Evolutionary conservation across 345 rosid genomes (phyloP), one percentile per base, ranked within the genome.

Genomic region (Eutrema heterophyllum): DNA sequence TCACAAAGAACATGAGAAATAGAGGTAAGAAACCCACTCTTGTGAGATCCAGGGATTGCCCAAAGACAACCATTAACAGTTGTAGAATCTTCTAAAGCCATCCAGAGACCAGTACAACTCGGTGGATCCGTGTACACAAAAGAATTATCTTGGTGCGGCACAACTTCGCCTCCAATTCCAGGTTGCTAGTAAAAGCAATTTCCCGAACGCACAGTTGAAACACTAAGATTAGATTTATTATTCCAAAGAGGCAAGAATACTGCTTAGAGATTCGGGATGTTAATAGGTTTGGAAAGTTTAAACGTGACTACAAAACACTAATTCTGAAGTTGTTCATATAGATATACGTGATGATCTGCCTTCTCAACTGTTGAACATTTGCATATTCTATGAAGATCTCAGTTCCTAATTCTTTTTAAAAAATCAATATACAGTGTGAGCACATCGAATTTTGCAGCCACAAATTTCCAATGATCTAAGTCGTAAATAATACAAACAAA

Each of bases 21-120:
- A 40, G 50, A 79, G 69, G 40, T 12, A n/a, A 50, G 38, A 66
- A 63, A 16, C 29, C 6, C 73, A 95, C 99, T 83, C 85, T 85
- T 92, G 65, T 95, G 99, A 35, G 99, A 95, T 66, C 91, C 97
- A 67, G 99, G 96, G 78, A 92, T 90, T 64, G 96, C 98, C 99
- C 97, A 95, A 40, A 95, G 88, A 85, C 98, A 95, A 68, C 99
- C 96, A 58, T 95, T 92, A 64, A 74, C 51, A 33, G 73, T 68
- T 64, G 92, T 95, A 45, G 99, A 88, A 83, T 92, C 97, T 83
- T 92, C 99, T 57, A 95, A 83, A 64, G 99, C 99, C 64, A 90
- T 72, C 97, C 99, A 95, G 72, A 92, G 89, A 72, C 99, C 99
- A 0, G 88, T 88, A 81, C 99, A 95, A 73, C 88, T 89, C 55